These are phyloP conservation scores for Austroboletus olivaceoglutinosus DNA, from an alignment of 1,284 basidiomycete genomes.

Conservation along the genomic window DNA sequence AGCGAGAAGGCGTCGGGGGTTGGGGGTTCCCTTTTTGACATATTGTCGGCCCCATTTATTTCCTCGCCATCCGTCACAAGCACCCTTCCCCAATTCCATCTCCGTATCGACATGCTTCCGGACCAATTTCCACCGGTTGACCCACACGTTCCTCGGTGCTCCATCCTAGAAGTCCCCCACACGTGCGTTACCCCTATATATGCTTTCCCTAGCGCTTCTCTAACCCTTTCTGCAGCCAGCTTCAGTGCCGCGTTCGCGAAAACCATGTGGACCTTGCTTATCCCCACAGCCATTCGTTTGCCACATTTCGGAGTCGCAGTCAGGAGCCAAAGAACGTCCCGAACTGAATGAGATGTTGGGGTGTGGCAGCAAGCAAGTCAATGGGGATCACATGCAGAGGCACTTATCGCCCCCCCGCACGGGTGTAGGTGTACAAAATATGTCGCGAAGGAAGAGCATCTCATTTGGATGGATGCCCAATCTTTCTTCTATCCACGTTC, in stretches of 20 bases:
- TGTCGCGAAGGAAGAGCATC: conserved; percentile 51
- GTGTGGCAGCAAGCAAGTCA: conserved; percentile 9
- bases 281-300: conserved; percentile 42
- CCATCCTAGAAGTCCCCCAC: conserved; percentile 60
- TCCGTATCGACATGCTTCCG: conserved; percentile 41
- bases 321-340: conserved; percentile 72
- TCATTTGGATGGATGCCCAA: conserved; percentile 43
- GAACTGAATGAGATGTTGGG: conserved; percentile 53
- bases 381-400: conserved; percentile 36
- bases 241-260: conserved; percentile 49
- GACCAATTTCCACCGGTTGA: conserved; percentile 58
- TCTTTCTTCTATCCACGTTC: conserved; percentile 46
- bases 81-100: conserved; percentile 31
- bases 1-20: conserved; percentile 19
- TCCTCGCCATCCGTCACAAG: neutral
- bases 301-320: conserved; percentile 45
- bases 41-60: neutral
- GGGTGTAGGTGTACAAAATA: conserved; percentile 48
- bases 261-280: conserved; percentile 54
- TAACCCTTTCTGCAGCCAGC: conserved; percentile 44
- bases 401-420: conserved; percentile 39
- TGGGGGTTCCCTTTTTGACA: conserved; percentile 13
- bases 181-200: conserved; percentile 65
- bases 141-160: conserved; percentile 41
- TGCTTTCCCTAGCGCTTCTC: conserved; percentile 42